Percentiles rank a stretch among this genome's conserved stretches.
phyloP scores from a whole-genome alignment of 2,329 filamentous ascomycete species.

The Lachnellula subtilissima region DNA sequence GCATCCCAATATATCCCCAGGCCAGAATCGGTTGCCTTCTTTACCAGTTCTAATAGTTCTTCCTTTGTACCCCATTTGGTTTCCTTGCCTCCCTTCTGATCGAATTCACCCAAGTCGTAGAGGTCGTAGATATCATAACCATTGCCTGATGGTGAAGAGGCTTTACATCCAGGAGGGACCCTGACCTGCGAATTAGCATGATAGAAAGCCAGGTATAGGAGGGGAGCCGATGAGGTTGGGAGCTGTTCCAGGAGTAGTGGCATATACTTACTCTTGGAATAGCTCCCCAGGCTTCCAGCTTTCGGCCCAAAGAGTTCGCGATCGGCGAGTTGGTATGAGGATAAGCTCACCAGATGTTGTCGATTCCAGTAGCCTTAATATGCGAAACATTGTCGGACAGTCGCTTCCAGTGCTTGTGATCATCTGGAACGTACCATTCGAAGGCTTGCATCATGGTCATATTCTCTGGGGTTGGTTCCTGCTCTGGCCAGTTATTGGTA shows the following conservation, averaged over 20 bases:
- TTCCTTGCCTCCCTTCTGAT: conserved; percentile 57
- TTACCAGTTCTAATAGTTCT: conserved; percentile 51
- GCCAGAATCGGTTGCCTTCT: conserved; percentile 46
- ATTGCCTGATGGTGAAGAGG: conserved; percentile 54
- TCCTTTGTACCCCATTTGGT: conserved; percentile 68
- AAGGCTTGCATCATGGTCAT: conserved; percentile 63
- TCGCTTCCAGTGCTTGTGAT: conserved; percentile 56
- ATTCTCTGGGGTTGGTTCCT: conserved; percentile 39
- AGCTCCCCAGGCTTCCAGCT: too few species aligned
- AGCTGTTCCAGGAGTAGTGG: too few species aligned
- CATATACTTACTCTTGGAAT: too few species aligned
- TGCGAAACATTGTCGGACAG: conserved; percentile 47
- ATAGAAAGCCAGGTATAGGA: too few species aligned
- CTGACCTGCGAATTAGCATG: too few species aligned
- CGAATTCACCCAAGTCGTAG: conserved; percentile 67
- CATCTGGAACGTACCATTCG: conserved; percentile 66
- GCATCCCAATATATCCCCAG: conserved; percentile 64
- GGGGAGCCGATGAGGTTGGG: too few species aligned
- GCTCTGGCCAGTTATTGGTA: conserved; percentile 8
- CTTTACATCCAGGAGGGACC: conserved; percentile 70
- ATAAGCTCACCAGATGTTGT: conserved; percentile 45
- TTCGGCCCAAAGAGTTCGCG: too few species aligned
- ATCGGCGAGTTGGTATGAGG: too few species aligned
- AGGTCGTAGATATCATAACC: conserved; percentile 69
- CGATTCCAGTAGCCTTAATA: conserved; percentile 56